phyloP scores from a whole-genome alignment of 768 basidiomycete species.

The Suillus fuscotomentosus region DNA sequence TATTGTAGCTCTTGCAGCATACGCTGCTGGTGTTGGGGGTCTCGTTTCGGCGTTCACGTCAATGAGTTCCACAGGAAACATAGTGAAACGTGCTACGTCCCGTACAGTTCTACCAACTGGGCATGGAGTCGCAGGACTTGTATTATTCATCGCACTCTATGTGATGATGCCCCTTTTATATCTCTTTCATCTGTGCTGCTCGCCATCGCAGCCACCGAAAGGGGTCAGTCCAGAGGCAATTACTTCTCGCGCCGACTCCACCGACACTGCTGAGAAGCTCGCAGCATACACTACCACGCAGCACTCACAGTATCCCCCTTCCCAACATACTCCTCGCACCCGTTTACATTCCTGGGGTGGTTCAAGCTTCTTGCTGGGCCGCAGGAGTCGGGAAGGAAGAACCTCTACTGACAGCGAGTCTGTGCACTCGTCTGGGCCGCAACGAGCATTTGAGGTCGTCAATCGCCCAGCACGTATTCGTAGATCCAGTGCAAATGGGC shows the following conservation, averaged over 20 bases:
- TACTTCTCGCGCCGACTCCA: conserved; percentile 35
- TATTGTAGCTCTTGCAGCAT: conserved; percentile 45
- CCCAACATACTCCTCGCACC: conserved; percentile 31
- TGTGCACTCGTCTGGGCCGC: conserved; percentile 32
- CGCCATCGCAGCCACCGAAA: conserved; percentile 16
- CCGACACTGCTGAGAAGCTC: conserved; percentile 41
- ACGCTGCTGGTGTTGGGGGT: conserved; percentile 61
- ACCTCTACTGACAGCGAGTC: conserved; percentile 40
- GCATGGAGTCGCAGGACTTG: conserved; percentile 66
- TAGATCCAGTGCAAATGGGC: conserved; percentile 48
- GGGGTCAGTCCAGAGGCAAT: conserved; percentile 20
- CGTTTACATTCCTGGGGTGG: conserved; percentile 39
- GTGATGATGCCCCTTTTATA: conserved; percentile 43
- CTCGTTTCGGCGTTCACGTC: conserved; percentile 63
- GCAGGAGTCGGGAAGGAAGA: conserved; percentile 35
- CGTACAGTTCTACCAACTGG: conserved; percentile 46
- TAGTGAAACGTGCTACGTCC: conserved; percentile 33
- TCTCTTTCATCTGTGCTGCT: conserved; percentile 27
- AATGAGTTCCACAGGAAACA: conserved; percentile 30
- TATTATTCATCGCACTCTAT: conserved; percentile 64
- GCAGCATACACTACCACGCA: conserved; percentile 27
- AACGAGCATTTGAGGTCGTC: conserved; percentile 46
- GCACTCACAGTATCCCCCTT: conserved; percentile 29
- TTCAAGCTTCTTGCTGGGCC: conserved; percentile 34
- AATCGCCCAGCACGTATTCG: conserved; percentile 51